Percentiles rank a stretch among this genome's conserved stretches.
Conservation (phyloP, 73 alveolate genomes). For the Paramecium sexaurelia region DNA sequence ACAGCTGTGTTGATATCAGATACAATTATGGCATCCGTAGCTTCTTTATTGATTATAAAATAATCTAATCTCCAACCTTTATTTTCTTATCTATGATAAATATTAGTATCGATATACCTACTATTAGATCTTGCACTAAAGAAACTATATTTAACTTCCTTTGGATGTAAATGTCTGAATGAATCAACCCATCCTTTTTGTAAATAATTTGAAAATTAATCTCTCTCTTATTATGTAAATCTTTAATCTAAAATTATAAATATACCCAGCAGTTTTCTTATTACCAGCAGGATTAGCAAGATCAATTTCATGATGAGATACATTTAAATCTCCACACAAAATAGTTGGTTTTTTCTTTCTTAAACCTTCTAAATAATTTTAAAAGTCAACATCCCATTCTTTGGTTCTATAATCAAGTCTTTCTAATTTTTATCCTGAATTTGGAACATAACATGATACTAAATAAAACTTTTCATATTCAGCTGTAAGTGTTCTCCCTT, state of each 20-base stretch:
- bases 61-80: conserved; percentile 92
- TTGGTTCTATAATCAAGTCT: conserved; percentile 85
- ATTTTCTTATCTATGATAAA: conserved; percentile 48
- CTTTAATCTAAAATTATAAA: neutral
- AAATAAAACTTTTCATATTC: conserved; percentile 93
- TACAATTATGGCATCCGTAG: conserved; percentile 63
- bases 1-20: conserved; percentile 73
- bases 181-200: conserved; percentile 79
- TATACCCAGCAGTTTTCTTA: conserved; percentile 82
- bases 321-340: conserved; percentile 92
- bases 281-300: conserved; percentile 86
- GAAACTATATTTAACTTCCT: conserved; percentile 81
- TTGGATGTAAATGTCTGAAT: conserved; percentile 74
- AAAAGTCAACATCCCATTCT: conserved; percentile 91
- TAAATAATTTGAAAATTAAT: conserved; percentile 74
- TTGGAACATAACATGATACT: conserved; percentile 95
- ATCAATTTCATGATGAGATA: conserved; percentile 91
- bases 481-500: conserved; percentile 93
- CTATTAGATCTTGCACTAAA: conserved; percentile 80
- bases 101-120: neutral
- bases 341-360: conserved; percentile 77
- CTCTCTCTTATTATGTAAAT: conserved; percentile 86
- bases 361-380: conserved; percentile 71
- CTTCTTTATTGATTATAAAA: conserved; percentile 74
- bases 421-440: conserved; percentile 88